A percentile compares a stretch with the other conserved stretches of the same genome.
Evolutionary conservation across 805 yeast species (phyloP).

Genomic region (Myxozyma geophila): DNA sequence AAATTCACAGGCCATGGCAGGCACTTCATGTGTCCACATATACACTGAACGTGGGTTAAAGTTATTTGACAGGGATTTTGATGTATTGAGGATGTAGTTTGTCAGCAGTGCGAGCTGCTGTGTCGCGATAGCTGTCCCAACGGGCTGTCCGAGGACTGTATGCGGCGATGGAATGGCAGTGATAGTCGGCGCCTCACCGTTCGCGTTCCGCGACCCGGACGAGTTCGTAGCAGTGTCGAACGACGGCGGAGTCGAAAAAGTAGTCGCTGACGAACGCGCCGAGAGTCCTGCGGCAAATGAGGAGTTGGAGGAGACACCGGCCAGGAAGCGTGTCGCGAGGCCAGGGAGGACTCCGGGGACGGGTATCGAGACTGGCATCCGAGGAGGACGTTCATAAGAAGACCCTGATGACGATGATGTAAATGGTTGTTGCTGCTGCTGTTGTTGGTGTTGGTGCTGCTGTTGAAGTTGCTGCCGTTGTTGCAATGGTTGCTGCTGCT

Average conservation of each 20-base stretch:
- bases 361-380: constrained; percentile 27
- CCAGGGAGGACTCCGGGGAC: constrained; percentile 36
- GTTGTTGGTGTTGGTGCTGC: background rate
- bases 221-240: constrained; percentile 21
- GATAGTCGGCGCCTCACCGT: constrained; percentile 30
- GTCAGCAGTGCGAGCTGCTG: constrained; percentile 33
- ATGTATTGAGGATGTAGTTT: constrained; percentile 32
- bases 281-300: constrained; percentile 33
- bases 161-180: constrained; percentile 33
- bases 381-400: constrained; percentile 12
- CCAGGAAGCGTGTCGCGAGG: constrained; percentile 31
- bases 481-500: background rate
- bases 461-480: background rate
- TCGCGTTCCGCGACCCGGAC: constrained; percentile 16
- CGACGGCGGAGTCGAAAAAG: constrained; percentile 33
- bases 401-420: background rate
- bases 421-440: background rate
- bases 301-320: constrained; percentile 11
- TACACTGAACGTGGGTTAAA: constrained; percentile 34
- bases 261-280: constrained; percentile 34
- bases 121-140: constrained; percentile 25
- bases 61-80: constrained; percentile 30
- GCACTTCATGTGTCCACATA: constrained; percentile 37
- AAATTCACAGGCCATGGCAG: constrained; percentile 33
- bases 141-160: constrained; percentile 26